Conservation (phyloP, 2,329 filamentous ascomycete species). For the Dactylellina sp. region DNA sequence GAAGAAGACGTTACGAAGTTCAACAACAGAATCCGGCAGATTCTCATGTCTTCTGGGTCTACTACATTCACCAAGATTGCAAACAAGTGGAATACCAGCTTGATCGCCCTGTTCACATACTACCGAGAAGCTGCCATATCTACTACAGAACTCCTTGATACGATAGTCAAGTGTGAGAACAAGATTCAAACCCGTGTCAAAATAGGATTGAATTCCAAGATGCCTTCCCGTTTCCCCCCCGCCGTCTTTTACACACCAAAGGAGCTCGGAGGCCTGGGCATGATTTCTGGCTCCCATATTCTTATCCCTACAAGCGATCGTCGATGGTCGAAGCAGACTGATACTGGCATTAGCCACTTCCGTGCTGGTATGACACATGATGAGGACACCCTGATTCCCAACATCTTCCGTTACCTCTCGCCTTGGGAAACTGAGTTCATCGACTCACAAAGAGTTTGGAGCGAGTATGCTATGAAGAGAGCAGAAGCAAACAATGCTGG, state of each 20-base stretch:
- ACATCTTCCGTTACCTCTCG: constrained; percentile 99
- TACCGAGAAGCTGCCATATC: constrained; percentile 98
- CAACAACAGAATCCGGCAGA: constrained; percentile 98
- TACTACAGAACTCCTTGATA: constrained; percentile 91
- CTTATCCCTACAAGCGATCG: constrained; percentile 97
- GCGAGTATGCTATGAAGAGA: constrained; percentile 97
- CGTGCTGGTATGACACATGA: constrained; percentile 98
- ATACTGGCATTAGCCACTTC: constrained; percentile 96
- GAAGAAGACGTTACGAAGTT: constrained; percentile 99
- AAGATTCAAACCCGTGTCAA: constrained; percentile 99
- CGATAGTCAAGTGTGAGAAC: constrained; percentile 98
- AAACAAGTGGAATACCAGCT: constrained; percentile 98
- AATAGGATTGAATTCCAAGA: constrained; percentile 98
- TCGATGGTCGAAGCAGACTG: constrained; percentile 97
- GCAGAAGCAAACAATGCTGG: constrained; percentile 98
- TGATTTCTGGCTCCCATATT: constrained; percentile 99
- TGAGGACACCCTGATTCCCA: constrained; percentile 96
- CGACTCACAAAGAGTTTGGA: constrained; percentile 98
- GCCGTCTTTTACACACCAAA: constrained; percentile 99
- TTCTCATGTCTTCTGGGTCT: constrained; percentile 98
- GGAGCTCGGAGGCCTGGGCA: constrained; percentile 93
- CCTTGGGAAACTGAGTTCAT: constrained; percentile 99
- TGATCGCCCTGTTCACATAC: constrained; percentile 98
- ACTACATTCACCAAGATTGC: constrained; percentile 99
- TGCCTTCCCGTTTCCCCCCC: constrained; percentile 97